Evolutionary conservation across 2,329 filamentous ascomycete genomes (phyloP), one percentile per base, ranked within the genome.

Genomic region (Pseudofabraea citricarpa): DNA sequence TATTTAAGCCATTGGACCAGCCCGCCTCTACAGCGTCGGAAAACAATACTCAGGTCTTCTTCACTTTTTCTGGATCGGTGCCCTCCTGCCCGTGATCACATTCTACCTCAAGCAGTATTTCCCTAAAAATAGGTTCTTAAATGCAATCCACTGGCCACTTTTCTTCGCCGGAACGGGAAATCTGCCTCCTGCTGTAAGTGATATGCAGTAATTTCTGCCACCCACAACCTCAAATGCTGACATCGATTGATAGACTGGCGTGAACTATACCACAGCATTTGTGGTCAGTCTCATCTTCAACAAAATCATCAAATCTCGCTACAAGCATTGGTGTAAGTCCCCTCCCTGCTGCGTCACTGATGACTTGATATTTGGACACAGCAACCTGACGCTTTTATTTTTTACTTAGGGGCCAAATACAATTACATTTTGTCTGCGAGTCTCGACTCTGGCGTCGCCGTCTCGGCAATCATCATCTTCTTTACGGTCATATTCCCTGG

Each of bases 241-340:
- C n/a, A n/a, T n/a, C n/a, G n/a, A n/a, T n/a, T n/a, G 2, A 31
- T 10, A 31, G 27, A 85, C 83, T 0, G 83, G 83, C 0, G 73
- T 88, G 46, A 87, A 86, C 64, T 89, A 87, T 58, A 74, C 86
- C 23, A 73, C 75, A 13, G 88, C 84, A 83, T 83, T 80, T 16
- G 66, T 83, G 43, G 79, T 87, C 5, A 85, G 84, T 19, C 81
- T 77, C 55, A 47, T 84, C 31, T 88, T 87, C 69, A 83, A 88
- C 61, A 79, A 78, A 61, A 72, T 69, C 55, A 75, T 88, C 59
- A 78, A 79, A 60, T 75, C 76, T 56, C 70, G 73, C n/a, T 37
- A 37, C 9, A 37, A 37, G 35, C 35, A 37, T 23, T 37, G 35
- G 35, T 37, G 35, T 31, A 31, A 10, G 27, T 31, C 16, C 5